Evolutionary conservation across 768 basidiomycete species (phyloP).

Genomic region (Boletellus emodensis): DNA sequence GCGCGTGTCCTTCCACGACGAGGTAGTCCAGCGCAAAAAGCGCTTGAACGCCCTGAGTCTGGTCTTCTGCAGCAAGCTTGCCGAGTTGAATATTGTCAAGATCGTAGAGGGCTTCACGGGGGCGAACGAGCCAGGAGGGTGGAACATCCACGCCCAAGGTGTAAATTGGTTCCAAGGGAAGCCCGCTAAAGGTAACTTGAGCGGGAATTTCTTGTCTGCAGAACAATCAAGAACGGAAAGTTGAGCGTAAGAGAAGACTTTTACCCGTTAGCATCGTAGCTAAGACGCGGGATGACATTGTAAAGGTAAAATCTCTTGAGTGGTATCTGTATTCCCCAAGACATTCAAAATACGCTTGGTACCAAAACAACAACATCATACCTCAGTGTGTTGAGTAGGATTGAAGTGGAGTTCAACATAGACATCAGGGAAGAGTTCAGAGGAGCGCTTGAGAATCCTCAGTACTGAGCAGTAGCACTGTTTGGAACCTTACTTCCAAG

Average conservation of each 20-base stretch:
- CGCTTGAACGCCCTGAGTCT: constrained; percentile 56
- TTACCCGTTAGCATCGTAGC: constrained; percentile 71
- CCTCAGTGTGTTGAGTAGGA: constrained; percentile 65
- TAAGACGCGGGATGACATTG: constrained; percentile 50
- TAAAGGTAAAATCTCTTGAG: constrained; percentile 92
- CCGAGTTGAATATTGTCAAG: constrained; percentile 92
- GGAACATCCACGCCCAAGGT: constrained; percentile 93
- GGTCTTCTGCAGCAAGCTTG: constrained; percentile 55
- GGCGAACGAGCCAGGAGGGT: constrained; percentile 89
- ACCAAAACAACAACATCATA: constrained; percentile 28
- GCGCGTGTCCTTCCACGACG: constrained; percentile 91
- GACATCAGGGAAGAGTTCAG: constrained; percentile 53
- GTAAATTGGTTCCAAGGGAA: constrained; percentile 86
- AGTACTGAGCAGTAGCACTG: not conserved
- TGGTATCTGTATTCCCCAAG: constrained; percentile 54
- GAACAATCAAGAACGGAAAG: not conserved
- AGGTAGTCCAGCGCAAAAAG: constrained; percentile 88
- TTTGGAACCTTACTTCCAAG: constrained; percentile 51
- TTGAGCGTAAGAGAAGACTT: not conserved
- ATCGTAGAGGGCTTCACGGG: constrained; percentile 83
- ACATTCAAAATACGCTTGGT: not conserved
- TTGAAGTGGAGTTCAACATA: constrained; percentile 78
- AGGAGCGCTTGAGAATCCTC: constrained; percentile 11
- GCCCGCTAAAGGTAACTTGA: constrained; percentile 57
- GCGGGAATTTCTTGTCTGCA: constrained; percentile 58